Percentiles rank a stretch among this genome's conserved stretches.
These are phyloP conservation scores for Xylariaceae sp. DNA, from an alignment of 2,329 filamentous ascomycete genomes.

Conservation along the genomic window DNA sequence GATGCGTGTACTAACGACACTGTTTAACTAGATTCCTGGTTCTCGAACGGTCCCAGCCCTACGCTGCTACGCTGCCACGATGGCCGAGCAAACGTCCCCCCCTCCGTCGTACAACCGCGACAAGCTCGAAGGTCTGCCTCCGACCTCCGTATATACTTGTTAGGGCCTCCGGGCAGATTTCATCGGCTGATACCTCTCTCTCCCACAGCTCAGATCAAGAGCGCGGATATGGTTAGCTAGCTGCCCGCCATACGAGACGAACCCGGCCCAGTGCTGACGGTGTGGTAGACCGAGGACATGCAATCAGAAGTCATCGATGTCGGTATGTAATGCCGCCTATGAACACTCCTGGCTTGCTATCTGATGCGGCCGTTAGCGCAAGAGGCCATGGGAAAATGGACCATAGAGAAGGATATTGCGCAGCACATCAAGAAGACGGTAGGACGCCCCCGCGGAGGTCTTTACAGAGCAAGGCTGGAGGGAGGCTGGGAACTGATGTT, in stretches of 20 bases:
- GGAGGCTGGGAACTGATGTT: slow-evolving; percentile 3
- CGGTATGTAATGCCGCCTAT: no score
- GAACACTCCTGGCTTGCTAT: not conserved
- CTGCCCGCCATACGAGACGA: slow-evolving; percentile 3
- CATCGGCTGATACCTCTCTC: slow-evolving; percentile 10
- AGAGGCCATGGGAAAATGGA: slow-evolving; percentile 56
- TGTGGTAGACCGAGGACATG: slow-evolving; percentile 83
- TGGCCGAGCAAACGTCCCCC: slow-evolving; percentile 23
- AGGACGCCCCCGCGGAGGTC: slow-evolving; percentile 4
- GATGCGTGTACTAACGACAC: no score
- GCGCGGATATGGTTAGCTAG: slow-evolving; percentile 83
- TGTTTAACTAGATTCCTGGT: no score
- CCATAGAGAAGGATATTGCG: slow-evolving; percentile 49
- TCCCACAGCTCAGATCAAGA: slow-evolving; percentile 83
- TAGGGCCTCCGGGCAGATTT: not conserved
- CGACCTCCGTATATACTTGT: not conserved
- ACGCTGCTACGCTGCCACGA: slow-evolving; percentile 9
- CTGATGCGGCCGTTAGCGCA: slow-evolving; percentile 38
- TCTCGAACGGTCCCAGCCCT: no score
- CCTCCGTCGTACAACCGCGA: slow-evolving; percentile 20
- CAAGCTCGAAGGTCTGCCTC: slow-evolving; percentile 26
- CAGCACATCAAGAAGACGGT: slow-evolving; percentile 29
- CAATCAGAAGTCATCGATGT: slow-evolving; percentile 92
- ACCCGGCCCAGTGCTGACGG: slow-evolving; percentile 21
- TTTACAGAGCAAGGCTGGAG: not conserved